Conservation (phyloP, 345 rosid species). For the Hibiscus tridactylites region DNA sequence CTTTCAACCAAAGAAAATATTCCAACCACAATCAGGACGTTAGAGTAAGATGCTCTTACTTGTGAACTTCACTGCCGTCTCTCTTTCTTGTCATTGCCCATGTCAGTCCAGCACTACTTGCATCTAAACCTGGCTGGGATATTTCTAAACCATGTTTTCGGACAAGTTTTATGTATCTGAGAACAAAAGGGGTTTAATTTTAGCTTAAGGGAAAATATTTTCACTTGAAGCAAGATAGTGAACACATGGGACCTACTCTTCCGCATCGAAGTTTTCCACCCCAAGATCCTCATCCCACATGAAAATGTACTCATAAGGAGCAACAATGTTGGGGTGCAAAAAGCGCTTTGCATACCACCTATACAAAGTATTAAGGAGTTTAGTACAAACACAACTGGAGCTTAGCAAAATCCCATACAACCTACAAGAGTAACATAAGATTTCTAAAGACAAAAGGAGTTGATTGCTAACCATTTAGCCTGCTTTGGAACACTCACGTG, state of each 20-base stretch:
- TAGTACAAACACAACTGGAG: background rate
- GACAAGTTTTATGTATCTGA: slow-evolving; percentile 70
- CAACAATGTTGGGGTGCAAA: slow-evolving; percentile 94
- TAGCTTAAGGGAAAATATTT: background rate
- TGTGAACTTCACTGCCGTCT: slow-evolving; percentile 80
- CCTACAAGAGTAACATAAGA: background rate
- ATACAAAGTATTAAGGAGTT: slow-evolving; percentile 9
- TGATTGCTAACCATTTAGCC: slow-evolving; percentile 70
- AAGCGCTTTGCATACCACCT: slow-evolving; percentile 99
- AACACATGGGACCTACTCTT: slow-evolving; percentile 49
- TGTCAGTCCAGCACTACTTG: slow-evolving; percentile 57
- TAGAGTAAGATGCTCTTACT: slow-evolving; percentile 35
- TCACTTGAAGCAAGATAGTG: background rate
- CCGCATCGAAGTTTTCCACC: slow-evolving; percentile 83
- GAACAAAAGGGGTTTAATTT: background rate
- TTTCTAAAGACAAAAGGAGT: background rate
- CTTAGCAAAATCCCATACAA: slow-evolving; percentile 8
- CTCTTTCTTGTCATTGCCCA: slow-evolving; percentile 97
- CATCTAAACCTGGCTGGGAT: slow-evolving; percentile 94
- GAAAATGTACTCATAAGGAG: slow-evolving; percentile 85
- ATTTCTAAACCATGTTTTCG: slow-evolving; percentile 90
- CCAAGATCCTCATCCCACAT: slow-evolving; percentile 98
- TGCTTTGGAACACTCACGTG: slow-evolving; percentile 80
- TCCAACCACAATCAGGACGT: background rate
- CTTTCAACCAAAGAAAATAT: background rate